A percentile compares a stretch with the other conserved stretches of the same genome.
Evolutionary conservation across 805 yeast species (phyloP).

Genomic region (Lachancea waltii): DNA sequence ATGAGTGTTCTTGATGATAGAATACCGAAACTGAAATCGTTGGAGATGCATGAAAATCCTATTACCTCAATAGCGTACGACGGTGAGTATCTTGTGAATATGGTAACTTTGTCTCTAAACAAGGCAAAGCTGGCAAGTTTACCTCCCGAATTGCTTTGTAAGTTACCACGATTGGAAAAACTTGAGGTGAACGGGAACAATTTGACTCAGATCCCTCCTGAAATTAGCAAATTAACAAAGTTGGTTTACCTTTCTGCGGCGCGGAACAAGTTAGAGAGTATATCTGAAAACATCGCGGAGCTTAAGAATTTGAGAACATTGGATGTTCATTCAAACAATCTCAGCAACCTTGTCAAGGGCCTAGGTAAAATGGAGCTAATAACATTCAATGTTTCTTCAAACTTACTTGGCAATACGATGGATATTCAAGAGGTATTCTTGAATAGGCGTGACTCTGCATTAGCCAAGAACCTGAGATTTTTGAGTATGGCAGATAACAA

Average conservation of each 20-base stretch:
- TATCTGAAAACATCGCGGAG: conserved; percentile 62
- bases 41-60: conserved; percentile 79
- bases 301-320: conserved; percentile 55
- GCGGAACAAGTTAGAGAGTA: conserved; percentile 62
- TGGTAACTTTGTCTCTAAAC: conserved; percentile 68
- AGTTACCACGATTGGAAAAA: conserved; percentile 61
- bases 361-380: conserved; percentile 61
- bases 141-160: conserved; percentile 54
- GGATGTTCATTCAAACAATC: conserved; percentile 80
- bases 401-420: conserved; percentile 43
- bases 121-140: conserved; percentile 78
- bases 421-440: conserved; percentile 43
- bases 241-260: conserved; percentile 63
- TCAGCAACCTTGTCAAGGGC: conserved; percentile 59
- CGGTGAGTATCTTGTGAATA: conserved; percentile 45
- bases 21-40: conserved; percentile 55
- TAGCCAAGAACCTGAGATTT: conserved; percentile 46
- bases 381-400: conserved; percentile 65
- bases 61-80: conserved; percentile 44
- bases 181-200: conserved; percentile 77
- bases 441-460: conserved; percentile 15
- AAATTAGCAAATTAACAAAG: conserved; percentile 51
- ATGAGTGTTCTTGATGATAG: conserved; percentile 63
- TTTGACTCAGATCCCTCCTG: conserved; percentile 66
- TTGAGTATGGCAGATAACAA: conserved; percentile 79